phyloP scores from a whole-genome alignment of 2,329 filamentous ascomycete genomes.

The Ploettnerulaceae sp. region DNA sequence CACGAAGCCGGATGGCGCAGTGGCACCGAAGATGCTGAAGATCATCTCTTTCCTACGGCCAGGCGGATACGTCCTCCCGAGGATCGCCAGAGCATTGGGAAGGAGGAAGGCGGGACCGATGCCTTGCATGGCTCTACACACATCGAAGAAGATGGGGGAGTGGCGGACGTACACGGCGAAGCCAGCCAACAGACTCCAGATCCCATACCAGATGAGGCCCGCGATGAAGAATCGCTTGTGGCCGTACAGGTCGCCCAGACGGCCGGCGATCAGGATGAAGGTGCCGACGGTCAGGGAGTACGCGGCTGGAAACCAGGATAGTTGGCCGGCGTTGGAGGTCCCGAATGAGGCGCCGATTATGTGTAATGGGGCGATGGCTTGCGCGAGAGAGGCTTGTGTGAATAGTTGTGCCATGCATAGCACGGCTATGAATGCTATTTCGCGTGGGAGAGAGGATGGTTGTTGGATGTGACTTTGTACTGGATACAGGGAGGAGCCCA shows the following conservation, averaged over 20 bases:
- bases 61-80: slow-evolving; percentile 44
- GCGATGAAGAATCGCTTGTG: slow-evolving; percentile 44
- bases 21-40: slow-evolving; percentile 44
- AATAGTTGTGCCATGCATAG: slow-evolving; percentile 45
- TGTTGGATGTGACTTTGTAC: slow-evolving; percentile 10
- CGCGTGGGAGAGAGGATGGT: slow-evolving; percentile 24
- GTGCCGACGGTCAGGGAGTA: slow-evolving; percentile 53
- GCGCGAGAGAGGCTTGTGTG: slow-evolving; percentile 45
- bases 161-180: slow-evolving; percentile 26
- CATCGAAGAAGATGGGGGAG: slow-evolving; percentile 39
- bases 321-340: slow-evolving; percentile 38
- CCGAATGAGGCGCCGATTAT: slow-evolving; percentile 46
- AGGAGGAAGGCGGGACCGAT: slow-evolving; percentile 48
- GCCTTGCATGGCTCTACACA: slow-evolving; percentile 51
- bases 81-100: slow-evolving; percentile 48
- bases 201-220: slow-evolving; percentile 39
- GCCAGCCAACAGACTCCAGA: slow-evolving; percentile 29
- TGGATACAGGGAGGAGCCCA: slow-evolving; percentile 5
- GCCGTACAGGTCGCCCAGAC: slow-evolving; percentile 49
- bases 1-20: slow-evolving; percentile 43
- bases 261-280: slow-evolving; percentile 48
- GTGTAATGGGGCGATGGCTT: slow-evolving; percentile 44
- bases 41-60: slow-evolving; percentile 41
- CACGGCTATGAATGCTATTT: slow-evolving; percentile 39
- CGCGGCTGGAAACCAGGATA: slow-evolving; percentile 54